phyloP scores from a whole-genome alignment of 2,329 filamentous ascomycete genomes.

The Fusarium concolor region DNA sequence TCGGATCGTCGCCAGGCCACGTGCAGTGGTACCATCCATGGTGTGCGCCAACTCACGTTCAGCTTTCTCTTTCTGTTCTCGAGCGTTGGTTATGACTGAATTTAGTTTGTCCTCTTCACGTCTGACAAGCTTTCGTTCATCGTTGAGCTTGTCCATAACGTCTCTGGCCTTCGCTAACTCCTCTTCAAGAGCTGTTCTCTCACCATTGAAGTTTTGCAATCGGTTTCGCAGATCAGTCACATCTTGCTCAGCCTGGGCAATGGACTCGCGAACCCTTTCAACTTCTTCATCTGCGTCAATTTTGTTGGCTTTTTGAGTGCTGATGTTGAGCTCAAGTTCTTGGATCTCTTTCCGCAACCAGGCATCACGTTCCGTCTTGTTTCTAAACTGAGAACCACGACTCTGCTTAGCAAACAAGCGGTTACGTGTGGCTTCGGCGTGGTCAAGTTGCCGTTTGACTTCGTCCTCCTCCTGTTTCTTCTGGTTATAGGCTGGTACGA shows the following conservation, averaged over 20 bases:
- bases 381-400: conserved; percentile 86
- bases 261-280: conserved; percentile 74
- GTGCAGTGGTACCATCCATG: conserved; percentile 89
- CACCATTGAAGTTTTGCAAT: conserved; percentile 82
- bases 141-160: conserved; percentile 79
- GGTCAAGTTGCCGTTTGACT: conserved; percentile 77
- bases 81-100: conserved; percentile 79
- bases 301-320: conserved; percentile 84
- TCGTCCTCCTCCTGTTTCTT: conserved; percentile 79
- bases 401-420: conserved; percentile 93
- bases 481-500: conserved; percentile 82
- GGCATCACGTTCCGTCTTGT: conserved; percentile 86
- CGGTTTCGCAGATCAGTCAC: conserved; percentile 76
- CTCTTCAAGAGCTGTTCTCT: conserved; percentile 77
- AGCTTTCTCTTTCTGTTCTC: conserved; percentile 80
- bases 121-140: conserved; percentile 88
- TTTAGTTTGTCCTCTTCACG: conserved; percentile 90
- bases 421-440: conserved; percentile 78
- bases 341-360: conserved; percentile 85
- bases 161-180: conserved; percentile 83
- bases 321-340: conserved; percentile 80
- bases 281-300: conserved; percentile 89
- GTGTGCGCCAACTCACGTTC: conserved; percentile 83
- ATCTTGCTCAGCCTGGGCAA: conserved; percentile 77
- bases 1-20: conserved; percentile 87